These are phyloP conservation scores for Amanita pseudoporphyria DNA, from an alignment of 768 basidiomycete genomes.

Conservation along the genomic window DNA sequence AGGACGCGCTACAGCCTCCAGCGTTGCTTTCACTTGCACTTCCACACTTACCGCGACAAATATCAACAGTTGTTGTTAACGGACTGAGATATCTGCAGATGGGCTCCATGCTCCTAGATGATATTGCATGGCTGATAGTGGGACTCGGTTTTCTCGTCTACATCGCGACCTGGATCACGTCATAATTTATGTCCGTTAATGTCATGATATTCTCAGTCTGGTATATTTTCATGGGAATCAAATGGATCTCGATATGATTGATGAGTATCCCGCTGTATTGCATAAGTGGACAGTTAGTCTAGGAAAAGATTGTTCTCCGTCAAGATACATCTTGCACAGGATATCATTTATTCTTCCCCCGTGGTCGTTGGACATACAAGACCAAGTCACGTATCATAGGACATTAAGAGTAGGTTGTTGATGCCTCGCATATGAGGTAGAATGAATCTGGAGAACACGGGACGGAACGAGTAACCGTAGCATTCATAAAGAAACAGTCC, in stretches of 20 bases:
- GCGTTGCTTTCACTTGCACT: conserved; percentile 48
- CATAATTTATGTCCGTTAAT: conserved; percentile 8
- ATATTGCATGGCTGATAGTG: conserved; percentile 60
- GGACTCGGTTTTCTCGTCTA: conserved; percentile 59
- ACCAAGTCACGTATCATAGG: too few species aligned
- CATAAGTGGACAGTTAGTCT: too few species aligned
- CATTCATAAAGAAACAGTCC: too few species aligned
- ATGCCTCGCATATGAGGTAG: too few species aligned
- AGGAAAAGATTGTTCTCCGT: too few species aligned
- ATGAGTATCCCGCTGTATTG: too few species aligned
- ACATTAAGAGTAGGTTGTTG: too few species aligned
- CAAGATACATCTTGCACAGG: too few species aligned
- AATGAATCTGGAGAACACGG: too few species aligned
- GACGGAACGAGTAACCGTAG: too few species aligned
- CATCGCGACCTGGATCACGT: conserved; percentile 37
- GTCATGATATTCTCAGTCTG: neutral
- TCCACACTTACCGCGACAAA: conserved; percentile 54
- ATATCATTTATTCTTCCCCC: too few species aligned
- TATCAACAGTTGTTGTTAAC: conserved; percentile 54
- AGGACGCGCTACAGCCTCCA: conserved; percentile 56
- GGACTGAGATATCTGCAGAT: conserved; percentile 61
- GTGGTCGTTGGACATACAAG: too few species aligned
- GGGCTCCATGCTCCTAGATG: conserved; percentile 58
- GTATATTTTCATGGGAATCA: neutral
- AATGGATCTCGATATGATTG: neutral